Conservation (phyloP, 1,139 yeast genomes). For the Lodderomyces oxycetoniae region DNA sequence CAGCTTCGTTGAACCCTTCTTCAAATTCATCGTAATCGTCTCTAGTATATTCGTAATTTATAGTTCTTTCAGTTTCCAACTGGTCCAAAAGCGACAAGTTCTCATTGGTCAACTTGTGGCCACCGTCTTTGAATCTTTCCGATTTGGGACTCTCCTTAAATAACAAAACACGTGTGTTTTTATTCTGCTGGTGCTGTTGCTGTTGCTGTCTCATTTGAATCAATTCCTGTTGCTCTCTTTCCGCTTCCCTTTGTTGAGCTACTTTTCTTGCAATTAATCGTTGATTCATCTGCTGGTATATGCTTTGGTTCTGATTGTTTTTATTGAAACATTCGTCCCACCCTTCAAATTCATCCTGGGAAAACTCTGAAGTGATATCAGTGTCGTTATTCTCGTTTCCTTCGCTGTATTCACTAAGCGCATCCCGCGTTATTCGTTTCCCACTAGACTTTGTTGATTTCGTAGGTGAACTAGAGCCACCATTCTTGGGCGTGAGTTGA, state of each 20-base stretch:
- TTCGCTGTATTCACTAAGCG: constrained; percentile 36
- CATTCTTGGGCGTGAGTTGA: constrained; percentile 11
- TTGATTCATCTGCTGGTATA: constrained; percentile 23
- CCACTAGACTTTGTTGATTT: constrained; percentile 7
- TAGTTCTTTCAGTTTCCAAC: constrained; percentile 31
- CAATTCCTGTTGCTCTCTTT: constrained; percentile 32
- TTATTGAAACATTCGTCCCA: constrained; percentile 36
- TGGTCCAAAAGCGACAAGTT: constrained; percentile 22
- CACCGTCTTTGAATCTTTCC: constrained; percentile 28
- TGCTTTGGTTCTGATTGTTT: constrained; percentile 22
- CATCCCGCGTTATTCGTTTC: constrained; percentile 14
- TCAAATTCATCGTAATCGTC: constrained; percentile 41
- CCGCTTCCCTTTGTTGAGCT: constrained; percentile 32
- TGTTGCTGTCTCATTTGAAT: constrained; percentile 13
- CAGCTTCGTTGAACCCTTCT: constrained; percentile 28
- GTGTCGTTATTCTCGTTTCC: constrained; percentile 40
- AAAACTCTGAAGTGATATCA: constrained; percentile 37
- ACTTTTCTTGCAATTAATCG: constrained; percentile 22
- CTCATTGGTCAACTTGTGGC: constrained; percentile 15
- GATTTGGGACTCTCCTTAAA: constrained; percentile 20
- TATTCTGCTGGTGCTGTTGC: constrained; percentile 11
- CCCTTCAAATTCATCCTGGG: constrained; percentile 41
- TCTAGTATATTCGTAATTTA: constrained; percentile 34
- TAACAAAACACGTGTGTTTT: not conserved
- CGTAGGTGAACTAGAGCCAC: constrained; percentile 7